Conservation (phyloP, 1,139 yeast genomes). For the Wickerhamomyces sp. region DNA sequence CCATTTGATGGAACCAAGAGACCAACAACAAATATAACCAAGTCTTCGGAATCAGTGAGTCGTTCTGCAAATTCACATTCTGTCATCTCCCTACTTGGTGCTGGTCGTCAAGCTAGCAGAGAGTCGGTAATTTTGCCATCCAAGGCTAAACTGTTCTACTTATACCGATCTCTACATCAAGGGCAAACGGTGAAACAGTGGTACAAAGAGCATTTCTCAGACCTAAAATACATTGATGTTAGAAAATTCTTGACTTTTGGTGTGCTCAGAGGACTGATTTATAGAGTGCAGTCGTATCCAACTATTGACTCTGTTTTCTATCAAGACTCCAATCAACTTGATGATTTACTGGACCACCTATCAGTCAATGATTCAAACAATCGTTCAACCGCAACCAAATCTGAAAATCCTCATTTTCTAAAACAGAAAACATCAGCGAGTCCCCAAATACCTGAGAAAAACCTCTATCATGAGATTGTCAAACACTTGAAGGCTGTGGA, state of each 20-base stretch:
- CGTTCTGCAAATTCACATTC: conserved; percentile 1
- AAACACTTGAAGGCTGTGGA: conserved; percentile 52
- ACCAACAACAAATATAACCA: neutral
- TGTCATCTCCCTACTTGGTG: conserved; percentile 8
- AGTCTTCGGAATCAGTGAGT: neutral
- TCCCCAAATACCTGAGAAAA: conserved; percentile 5
- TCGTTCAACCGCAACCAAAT: neutral
- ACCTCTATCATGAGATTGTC: conserved; percentile 33
- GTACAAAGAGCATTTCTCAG: conserved; percentile 61
- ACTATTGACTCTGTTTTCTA: conserved; percentile 30
- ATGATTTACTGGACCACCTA: conserved; percentile 4
- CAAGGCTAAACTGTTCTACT: conserved; percentile 60
- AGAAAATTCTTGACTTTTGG: conserved; percentile 88
- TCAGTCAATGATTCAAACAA: neutral
- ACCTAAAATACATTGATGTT: conserved; percentile 64
- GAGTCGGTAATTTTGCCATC: conserved; percentile 45
- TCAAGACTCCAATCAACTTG: conserved; percentile 8
- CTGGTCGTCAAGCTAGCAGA: conserved; percentile 7
- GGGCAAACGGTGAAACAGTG: conserved; percentile 78
- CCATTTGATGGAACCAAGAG: conserved; percentile 21
- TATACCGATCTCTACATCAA: conserved; percentile 75
- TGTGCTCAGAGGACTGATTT: conserved; percentile 71
- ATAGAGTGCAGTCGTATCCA: conserved; percentile 77
- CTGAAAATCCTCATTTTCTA: neutral
- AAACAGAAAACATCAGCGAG: neutral